Conservation (phyloP, 176 grass and related monocot species). For the Puccinellia tenuiflora region DNA sequence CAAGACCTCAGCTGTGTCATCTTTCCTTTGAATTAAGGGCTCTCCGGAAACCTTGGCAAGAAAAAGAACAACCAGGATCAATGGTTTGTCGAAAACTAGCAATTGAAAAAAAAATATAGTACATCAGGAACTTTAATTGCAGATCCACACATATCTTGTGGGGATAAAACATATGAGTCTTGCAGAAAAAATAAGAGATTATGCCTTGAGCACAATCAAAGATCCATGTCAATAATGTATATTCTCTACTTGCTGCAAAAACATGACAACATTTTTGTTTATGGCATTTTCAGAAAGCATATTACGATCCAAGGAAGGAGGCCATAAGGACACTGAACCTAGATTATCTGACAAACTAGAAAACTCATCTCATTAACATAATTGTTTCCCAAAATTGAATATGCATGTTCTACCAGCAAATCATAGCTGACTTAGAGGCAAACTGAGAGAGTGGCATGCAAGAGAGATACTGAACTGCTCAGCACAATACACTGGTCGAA, state of each 20-base stretch:
- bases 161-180: neutral
- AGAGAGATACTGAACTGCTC: neutral
- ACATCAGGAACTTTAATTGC: neutral
- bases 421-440: neutral
- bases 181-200: neutral
- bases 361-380: neutral
- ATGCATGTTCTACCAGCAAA: neutral
- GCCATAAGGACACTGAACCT: neutral
- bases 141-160: neutral
- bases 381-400: neutral
- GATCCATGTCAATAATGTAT: neutral
- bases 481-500: neutral
- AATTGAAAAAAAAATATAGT: neutral
- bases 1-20: slow-evolving; percentile 90
- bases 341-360: neutral
- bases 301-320: neutral
- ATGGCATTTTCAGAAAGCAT: neutral
- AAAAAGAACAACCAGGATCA: neutral
- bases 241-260: neutral
- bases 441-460: neutral
- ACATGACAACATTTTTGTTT: slow-evolving; percentile 5
- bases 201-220: neutral
- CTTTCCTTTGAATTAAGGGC: slow-evolving; percentile 92
- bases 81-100: neutral
- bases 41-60: slow-evolving; percentile 79